Percentiles rank a stretch among this genome's conserved stretches.
phyloP scores from a whole-genome alignment of 257 asterid species.

The Buddleja alternifolia region DNA sequence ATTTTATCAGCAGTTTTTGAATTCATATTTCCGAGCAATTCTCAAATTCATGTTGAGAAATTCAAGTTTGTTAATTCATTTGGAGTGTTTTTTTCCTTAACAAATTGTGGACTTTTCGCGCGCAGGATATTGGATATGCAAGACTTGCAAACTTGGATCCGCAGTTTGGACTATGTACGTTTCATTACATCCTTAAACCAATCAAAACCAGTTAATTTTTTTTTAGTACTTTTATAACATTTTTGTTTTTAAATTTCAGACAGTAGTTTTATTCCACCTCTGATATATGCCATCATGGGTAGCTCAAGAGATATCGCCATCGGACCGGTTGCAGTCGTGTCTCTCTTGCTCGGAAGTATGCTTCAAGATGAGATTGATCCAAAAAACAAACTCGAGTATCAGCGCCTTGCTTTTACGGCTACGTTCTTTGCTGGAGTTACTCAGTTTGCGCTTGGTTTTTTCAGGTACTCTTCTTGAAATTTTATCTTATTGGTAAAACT shows the following conservation, averaged over 20 bases:
- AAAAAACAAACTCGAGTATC: constrained; percentile 48
- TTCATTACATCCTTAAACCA: not conserved
- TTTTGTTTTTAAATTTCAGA: constrained; percentile 44
- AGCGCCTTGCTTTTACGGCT: constrained; percentile 71
- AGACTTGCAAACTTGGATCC: constrained; percentile 72
- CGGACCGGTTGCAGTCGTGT: constrained; percentile 87
- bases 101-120: too few species aligned
- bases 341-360: constrained; percentile 73
- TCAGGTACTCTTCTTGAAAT: constrained; percentile 45
- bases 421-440: constrained; percentile 77
- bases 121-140: constrained; percentile 83
- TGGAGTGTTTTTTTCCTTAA: too few species aligned
- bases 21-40: too few species aligned
- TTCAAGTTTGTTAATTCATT: too few species aligned
- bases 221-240: not conserved
- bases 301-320: constrained; percentile 86
- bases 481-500: too few species aligned
- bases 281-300: constrained; percentile 79
- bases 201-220: not conserved
- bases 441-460: constrained; percentile 66
- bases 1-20: too few species aligned
- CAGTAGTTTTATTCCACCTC: constrained; percentile 78
- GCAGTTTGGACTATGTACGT: constrained; percentile 74
- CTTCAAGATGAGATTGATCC: constrained; percentile 68
- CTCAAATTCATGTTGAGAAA: too few species aligned